phyloP scores from a whole-genome alignment of 495 filamentous ascomycete species.

The Evernia prunastri region DNA sequence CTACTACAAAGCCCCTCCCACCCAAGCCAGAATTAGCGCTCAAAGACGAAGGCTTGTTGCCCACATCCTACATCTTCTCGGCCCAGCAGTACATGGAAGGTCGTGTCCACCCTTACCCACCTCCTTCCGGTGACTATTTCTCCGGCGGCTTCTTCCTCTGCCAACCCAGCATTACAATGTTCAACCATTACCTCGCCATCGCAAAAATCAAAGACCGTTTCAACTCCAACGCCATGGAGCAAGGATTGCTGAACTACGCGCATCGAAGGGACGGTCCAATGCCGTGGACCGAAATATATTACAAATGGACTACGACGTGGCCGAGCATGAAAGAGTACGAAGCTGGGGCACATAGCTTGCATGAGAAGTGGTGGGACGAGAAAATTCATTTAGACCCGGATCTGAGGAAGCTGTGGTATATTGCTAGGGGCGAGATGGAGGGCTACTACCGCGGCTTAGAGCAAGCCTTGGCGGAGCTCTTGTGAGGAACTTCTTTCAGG shows the following conservation, averaged over 20 bases:
- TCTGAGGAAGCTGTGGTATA: constrained; percentile 15
- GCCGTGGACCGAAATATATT: constrained; percentile 37
- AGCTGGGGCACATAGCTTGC: constrained; percentile 34
- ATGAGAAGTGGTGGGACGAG: constrained; percentile 39
- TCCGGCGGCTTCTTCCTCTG: constrained; percentile 40
- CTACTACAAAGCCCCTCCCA: constrained; percentile 15
- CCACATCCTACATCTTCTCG: constrained; percentile 35
- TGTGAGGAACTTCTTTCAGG: background rate
- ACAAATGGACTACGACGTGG: constrained; percentile 31
- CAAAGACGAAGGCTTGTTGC: constrained; percentile 28
- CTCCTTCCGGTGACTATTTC: constrained; percentile 25
- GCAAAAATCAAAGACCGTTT: constrained; percentile 29
- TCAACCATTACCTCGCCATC: constrained; percentile 36
- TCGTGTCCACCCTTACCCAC: constrained; percentile 31
- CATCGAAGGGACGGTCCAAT: constrained; percentile 38
- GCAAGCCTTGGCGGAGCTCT: background rate
- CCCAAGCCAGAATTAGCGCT: constrained; percentile 9
- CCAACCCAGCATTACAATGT: constrained; percentile 31
- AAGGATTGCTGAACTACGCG: constrained; percentile 42
- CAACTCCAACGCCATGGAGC: constrained; percentile 33
- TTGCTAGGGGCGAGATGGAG: constrained; percentile 21
- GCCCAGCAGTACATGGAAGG: constrained; percentile 23
- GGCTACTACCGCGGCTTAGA: constrained; percentile 3
- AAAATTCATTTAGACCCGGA: constrained; percentile 6
- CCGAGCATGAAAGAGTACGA: constrained; percentile 35